phyloP scores from a whole-genome alignment of 192 early-diverging fungal species.

The Podila verticillata region DNA sequence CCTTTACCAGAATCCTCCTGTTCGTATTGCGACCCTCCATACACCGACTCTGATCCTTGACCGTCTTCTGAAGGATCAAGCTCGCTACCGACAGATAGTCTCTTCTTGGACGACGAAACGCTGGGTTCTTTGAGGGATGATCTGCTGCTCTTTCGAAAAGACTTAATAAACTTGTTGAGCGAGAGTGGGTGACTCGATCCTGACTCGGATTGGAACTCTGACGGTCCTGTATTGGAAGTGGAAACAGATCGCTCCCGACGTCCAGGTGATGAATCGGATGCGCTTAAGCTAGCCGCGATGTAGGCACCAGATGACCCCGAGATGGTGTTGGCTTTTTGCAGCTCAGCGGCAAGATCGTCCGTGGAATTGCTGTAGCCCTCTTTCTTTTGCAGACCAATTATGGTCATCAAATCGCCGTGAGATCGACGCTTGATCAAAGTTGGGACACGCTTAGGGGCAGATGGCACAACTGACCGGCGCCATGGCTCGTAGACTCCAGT shows the following conservation, averaged over 20 bases:
- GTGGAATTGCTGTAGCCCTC: constrained; percentile 9
- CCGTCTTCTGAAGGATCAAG: constrained; percentile 6
- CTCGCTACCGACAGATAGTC: constrained; percentile 27
- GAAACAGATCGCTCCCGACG: constrained; percentile 35
- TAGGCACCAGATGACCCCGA: constrained; percentile 18
- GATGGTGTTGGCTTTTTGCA: constrained; percentile 13
- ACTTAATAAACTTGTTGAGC: constrained; percentile 42
- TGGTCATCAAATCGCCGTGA: constrained; percentile 34
- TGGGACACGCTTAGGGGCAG: constrained; percentile 8
- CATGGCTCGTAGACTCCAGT: constrained; percentile 29
- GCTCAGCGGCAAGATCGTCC: constrained; percentile 3
- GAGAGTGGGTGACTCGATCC: constrained; percentile 21
- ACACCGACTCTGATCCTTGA: constrained; percentile 1
- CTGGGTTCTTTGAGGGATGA: constrained; percentile 20
- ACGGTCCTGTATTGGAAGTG: constrained; percentile 9
- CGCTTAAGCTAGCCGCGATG: neutral
- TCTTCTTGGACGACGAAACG: constrained; percentile 10
- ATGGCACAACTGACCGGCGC: constrained; percentile 16
- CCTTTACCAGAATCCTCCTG: constrained; percentile 12
- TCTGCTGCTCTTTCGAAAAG: constrained; percentile 35
- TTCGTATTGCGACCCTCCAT: neutral
- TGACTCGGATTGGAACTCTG: constrained; percentile 1
- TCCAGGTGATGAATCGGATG: neutral
- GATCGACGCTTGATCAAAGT: constrained; percentile 25
- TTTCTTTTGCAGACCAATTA: constrained; percentile 35